Conservation (phyloP, 129 eudicot species). For the Calendula officinalis region DNA sequence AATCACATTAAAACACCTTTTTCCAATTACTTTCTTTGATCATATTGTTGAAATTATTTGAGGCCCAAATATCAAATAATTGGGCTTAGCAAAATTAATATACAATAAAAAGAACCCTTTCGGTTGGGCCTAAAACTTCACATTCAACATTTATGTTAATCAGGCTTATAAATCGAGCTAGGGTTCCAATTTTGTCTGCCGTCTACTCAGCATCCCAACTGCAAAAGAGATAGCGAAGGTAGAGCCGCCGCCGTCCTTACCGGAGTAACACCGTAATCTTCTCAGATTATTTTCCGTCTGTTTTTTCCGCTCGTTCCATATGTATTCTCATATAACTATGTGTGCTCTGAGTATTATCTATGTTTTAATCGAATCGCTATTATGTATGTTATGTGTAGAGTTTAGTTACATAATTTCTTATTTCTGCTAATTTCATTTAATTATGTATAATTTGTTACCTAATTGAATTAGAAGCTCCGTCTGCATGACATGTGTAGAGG, state of each 20-base stretch:
- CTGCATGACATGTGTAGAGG: neutral
- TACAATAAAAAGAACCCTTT: neutral
- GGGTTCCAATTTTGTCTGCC: conserved; percentile 28
- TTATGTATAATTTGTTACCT: neutral
- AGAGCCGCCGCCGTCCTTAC: conserved; percentile 27
- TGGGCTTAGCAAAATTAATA: neutral
- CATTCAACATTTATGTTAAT: neutral
- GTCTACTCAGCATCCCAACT: conserved; percentile 16
- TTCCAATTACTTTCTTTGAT: too few species aligned
- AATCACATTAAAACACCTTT: too few species aligned
- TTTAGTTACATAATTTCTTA: too few species aligned
- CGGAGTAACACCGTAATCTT: conserved; percentile 14
- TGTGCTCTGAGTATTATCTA: too few species aligned
- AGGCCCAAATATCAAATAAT: neutral
- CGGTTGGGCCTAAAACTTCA: conserved; percentile 11
- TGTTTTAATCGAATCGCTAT: too few species aligned
- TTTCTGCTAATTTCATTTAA: neutral
- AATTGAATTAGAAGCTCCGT: neutral
- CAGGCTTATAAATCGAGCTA: conserved; percentile 28
- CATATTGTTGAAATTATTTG: too few species aligned
- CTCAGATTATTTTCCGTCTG: conserved; percentile 5
- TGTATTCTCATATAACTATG: too few species aligned
- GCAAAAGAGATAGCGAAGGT: neutral
- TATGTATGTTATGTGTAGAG: too few species aligned
- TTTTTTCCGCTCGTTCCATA: too few species aligned